A percentile compares a stretch with the other conserved stretches of the same genome.
Evolutionary conservation across 371 early-diverging fungal species (phyloP).

Genomic region (Parasitella parasitica): DNA sequence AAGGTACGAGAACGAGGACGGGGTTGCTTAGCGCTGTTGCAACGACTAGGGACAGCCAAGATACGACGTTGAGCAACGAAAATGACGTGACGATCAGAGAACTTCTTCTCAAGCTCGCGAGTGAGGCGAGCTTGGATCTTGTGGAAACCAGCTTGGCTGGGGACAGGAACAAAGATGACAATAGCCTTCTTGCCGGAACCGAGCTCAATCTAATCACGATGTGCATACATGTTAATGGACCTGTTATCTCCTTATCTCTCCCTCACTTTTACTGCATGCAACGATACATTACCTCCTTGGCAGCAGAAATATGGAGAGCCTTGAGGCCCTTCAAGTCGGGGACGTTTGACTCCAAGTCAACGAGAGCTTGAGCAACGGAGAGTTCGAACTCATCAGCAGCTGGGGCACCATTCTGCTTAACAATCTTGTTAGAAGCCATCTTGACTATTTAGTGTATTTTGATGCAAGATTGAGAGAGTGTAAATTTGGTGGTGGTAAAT

Average conservation of each 20-base stretch:
- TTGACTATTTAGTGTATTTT: conserved; percentile 18
- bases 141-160: conserved; percentile 87
- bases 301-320: conserved; percentile 89
- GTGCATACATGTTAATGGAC: conserved; percentile 78
- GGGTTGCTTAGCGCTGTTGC: conserved; percentile 81
- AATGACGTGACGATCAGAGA: conserved; percentile 95
- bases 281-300: conserved; percentile 86
- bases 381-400: conserved; percentile 90
- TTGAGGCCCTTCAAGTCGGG: conserved; percentile 93
- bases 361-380: conserved; percentile 92
- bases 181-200: conserved; percentile 93
- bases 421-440: conserved; percentile 67
- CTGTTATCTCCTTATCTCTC: conserved; percentile 95
- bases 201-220: conserved; percentile 79
- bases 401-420: conserved; percentile 78
- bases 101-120: conserved; percentile 98
- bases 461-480: neutral
- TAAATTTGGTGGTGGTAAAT: too few species aligned
- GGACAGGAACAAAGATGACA: conserved; percentile 94
- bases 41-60: conserved; percentile 87
- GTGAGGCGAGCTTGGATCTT: conserved; percentile 86
- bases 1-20: conserved; percentile 95
- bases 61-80: conserved; percentile 95
- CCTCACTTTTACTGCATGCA: conserved; percentile 94
- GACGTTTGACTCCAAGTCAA: conserved; percentile 93